These are phyloP conservation scores for Pseudogymnoascus sp. DNA, from an alignment of 2,329 filamentous ascomycete genomes.

Conservation along the genomic window DNA sequence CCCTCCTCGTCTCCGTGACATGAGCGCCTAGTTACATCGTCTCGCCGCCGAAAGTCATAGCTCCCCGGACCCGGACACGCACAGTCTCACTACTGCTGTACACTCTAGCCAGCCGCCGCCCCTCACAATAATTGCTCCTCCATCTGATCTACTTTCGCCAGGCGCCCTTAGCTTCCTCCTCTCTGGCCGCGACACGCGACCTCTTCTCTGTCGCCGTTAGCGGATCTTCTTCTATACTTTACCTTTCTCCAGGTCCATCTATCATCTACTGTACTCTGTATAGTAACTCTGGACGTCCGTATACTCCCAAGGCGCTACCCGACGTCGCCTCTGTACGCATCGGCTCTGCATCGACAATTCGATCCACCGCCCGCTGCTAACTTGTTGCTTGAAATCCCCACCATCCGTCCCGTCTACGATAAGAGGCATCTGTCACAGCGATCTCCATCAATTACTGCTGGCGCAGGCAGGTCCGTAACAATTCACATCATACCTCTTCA, in stretches of 20 bases:
- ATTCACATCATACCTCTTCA: background rate
- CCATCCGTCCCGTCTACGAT: background rate
- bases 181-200: background rate
- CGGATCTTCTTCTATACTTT: background rate
- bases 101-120: background rate
- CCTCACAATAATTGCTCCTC: background rate
- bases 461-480: slow-evolving; percentile 6
- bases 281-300: background rate
- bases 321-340: background rate
- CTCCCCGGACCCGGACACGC: slow-evolving; percentile 1
- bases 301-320: background rate
- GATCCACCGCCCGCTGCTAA: background rate
- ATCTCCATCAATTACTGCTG: background rate
- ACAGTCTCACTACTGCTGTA: slow-evolving; percentile 1
- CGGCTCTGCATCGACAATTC: background rate
- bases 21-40: background rate
- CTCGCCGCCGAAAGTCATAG: background rate
- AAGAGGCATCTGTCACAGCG: background rate
- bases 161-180: background rate
- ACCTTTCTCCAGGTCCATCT: background rate
- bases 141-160: slow-evolving; percentile 1
- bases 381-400: background rate
- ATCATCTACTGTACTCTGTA: background rate
- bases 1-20: background rate
- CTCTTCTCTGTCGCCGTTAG: background rate